Base-by-base conservation (phyloP, 179 eudicot species). In the Beta corolliflora region DNA sequence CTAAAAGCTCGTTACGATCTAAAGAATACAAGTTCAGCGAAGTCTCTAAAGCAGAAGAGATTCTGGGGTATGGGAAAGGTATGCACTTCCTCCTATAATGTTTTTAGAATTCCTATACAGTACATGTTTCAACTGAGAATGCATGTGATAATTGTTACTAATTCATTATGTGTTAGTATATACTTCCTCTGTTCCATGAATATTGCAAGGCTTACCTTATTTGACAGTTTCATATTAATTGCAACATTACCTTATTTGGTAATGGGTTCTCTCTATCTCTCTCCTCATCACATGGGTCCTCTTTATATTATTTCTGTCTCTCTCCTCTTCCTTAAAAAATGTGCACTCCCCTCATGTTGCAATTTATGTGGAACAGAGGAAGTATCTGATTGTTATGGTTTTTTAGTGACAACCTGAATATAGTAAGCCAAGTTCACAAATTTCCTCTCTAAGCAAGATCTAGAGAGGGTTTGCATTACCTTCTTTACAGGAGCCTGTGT, bases 11-110 rank as follows among this genome's bases (percentile, higher is more conserved):
- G 31, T 53, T 81, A 65, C 84, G 81, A 68, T 67, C 79, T 64
- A 88, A 88, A 73, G 86, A 83, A 41, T 73, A 75, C 50, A 84
- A 81, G 54, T 78, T 80, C 58, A 85, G 80, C 77, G 91, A 89
- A 71, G 84, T 81, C 71, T 90, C 98, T 54, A 96, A 93, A 83
- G 90, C 85, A 65, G 95, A 96, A 63, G 89, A 86, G 84, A 85
- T 94, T 61, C 85, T 96, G 73, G 98, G 98, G 64, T 78, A 88
- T 80, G 99, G 94, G 72, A 90, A 86, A 91, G 99, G 99, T 95
- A 73, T 53, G 81, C 19, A 65, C 73, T 71, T 66, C 75, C 31
- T 63, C 16, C 45, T 60, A 54, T 59, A 25, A 50, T 18, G 31
- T 80, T 69, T 11, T 65, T 4, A 10, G 48, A 56, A 65, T 75